phyloP scores from a whole-genome alignment of 129 eudicot species.

The Arctium minus region DNA sequence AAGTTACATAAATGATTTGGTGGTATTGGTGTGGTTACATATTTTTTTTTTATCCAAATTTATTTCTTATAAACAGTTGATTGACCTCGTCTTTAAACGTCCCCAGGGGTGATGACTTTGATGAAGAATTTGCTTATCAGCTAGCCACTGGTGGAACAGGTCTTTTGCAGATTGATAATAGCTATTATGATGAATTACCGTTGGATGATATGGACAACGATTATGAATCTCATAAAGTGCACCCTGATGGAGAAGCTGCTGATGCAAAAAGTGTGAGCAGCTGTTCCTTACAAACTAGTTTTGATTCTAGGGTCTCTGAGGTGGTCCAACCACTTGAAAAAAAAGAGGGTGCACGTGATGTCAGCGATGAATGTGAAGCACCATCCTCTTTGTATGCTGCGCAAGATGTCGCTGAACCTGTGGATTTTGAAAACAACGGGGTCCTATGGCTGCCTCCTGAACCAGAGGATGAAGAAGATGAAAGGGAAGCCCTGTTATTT shows the following conservation, averaged over 20 bases:
- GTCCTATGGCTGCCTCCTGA: slow-evolving; percentile 99
- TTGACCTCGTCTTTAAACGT: slow-evolving; percentile 11
- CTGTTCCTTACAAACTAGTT: slow-evolving; percentile 42
- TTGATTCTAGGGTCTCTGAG: slow-evolving; percentile 37
- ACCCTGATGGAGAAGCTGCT: slow-evolving; percentile 50
- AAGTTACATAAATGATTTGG: neutral
- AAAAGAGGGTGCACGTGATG: slow-evolving; percentile 46
- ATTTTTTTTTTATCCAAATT: neutral
- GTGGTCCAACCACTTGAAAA: slow-evolving; percentile 41
- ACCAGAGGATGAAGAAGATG: slow-evolving; percentile 99
- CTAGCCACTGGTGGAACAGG: slow-evolving; percentile 37
- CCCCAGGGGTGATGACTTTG: slow-evolving; percentile 69
- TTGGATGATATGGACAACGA: slow-evolving; percentile 44
- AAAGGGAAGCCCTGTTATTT: slow-evolving; percentile 61
- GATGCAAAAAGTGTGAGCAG: slow-evolving; percentile 44
- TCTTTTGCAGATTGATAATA: slow-evolving; percentile 43
- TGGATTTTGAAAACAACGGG: slow-evolving; percentile 95
- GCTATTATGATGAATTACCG: slow-evolving; percentile 45
- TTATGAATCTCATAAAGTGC: slow-evolving; percentile 49
- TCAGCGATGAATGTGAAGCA: slow-evolving; percentile 74
- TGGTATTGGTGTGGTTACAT: neutral
- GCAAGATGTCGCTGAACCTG: slow-evolving; percentile 75
- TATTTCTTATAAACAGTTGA: neutral
- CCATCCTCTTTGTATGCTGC: slow-evolving; percentile 68
- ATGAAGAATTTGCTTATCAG: slow-evolving; percentile 54